Base-by-base conservation (phyloP, 1,284 basidiomycete genomes). In the Leccinum olivaceoglutinosum region DNA sequence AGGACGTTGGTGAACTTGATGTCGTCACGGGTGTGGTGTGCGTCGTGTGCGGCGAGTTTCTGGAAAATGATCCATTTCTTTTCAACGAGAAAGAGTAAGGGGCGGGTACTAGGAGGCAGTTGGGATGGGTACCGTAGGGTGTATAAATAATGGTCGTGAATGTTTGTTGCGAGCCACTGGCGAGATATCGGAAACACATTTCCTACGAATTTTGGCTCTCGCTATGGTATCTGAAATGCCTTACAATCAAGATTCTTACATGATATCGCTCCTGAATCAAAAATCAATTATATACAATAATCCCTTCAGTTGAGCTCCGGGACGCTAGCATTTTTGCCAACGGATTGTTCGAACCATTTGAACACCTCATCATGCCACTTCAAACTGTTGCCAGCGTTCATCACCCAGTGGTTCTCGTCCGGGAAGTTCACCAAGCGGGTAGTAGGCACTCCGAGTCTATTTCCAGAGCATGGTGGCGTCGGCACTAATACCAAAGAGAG, bases 61-160 rank as follows among this genome's bases (percentile, higher is more conserved):
- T 99, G 96, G 73, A 94, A 99, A 0, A 92, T 89, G 66, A 99
- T 94, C 97, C 96, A 99, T 72, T 94, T 94, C 84, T 99, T 99
- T 81, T 99, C 97, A 54, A 98, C 85, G 60, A 82, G 75, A 63
- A 88, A 90, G 59, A 99, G 81, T 77, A 99, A 99, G 1, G 97
- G 97, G 34, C 97, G 90, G 2, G 96, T 99, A 73, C 96, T 98
- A 68, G 14, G 21, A 32, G 32, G 49, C 0, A 44, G 34, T 51
- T 46, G 63, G 18, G 14, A 8, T 7, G 56, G 41, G 49, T 18
- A 51, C 1, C 34, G 34, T 36, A 36, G 2, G n/a, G 18, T 21
- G 21, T 2, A 38, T 36, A 36, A 36, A 36, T 36, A 36, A 36
- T 36, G 36, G 36, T 36, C 36, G 36, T 36, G 36, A 36, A 36